Conservation (phyloP, 441 rosid species). For the Euphorbia celastroides region DNA sequence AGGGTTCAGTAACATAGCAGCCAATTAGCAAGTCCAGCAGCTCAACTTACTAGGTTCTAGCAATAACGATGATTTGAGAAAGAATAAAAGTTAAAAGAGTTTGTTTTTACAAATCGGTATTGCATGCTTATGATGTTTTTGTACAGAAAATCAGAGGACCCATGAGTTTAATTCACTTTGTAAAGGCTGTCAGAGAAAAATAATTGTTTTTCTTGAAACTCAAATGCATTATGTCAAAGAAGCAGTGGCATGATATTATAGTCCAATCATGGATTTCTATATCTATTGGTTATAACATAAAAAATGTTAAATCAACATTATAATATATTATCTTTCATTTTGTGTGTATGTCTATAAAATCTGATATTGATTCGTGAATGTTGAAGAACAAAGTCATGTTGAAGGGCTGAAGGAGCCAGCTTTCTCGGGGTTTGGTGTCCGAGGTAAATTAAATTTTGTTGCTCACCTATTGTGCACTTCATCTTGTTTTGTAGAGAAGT, state of each 20-base stretch:
- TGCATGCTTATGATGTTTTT: not conserved
- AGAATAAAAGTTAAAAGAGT: not conserved
- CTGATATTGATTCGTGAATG: slow-evolving; percentile 8
- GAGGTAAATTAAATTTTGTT: not conserved
- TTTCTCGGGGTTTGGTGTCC: not conserved
- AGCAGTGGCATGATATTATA: not conserved
- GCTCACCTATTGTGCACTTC: not conserved
- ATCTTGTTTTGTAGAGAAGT: not conserved
- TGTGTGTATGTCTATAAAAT: not conserved
- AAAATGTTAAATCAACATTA: not conserved
- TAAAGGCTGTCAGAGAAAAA: not conserved
- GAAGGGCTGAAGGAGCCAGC: slow-evolving; percentile 27
- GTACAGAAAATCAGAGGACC: not conserved
- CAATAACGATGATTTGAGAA: not conserved
- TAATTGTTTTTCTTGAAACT: not conserved
- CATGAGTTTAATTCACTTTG: not conserved
- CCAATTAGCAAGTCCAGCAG: not conserved
- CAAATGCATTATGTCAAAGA: not conserved
- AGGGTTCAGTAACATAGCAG: not conserved
- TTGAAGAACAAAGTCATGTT: slow-evolving; percentile 35
- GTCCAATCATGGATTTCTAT: not conserved
- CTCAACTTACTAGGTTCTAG: not conserved
- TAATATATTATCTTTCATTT: slow-evolving; percentile 3
- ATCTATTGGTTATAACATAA: not conserved
- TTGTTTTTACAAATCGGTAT: not conserved